Conservation (phyloP, 257 asterid species). For the Solanum bulbocastanum region DNA sequence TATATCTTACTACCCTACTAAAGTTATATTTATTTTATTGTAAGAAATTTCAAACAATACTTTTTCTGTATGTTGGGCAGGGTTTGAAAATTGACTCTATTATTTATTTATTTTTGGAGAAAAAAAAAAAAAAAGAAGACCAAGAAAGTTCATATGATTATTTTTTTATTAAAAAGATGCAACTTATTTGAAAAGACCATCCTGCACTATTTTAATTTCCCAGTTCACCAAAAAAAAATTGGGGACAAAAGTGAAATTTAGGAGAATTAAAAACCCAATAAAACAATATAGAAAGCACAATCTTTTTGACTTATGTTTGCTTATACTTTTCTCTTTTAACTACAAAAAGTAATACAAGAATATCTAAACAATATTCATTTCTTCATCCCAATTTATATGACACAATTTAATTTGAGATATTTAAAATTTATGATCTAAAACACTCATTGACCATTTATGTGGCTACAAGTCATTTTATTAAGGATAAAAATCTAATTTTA, state of each 20-base stretch:
- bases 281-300: neutral
- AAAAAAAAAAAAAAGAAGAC: neutral
- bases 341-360: neutral
- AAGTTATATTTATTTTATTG: neutral
- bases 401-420: too few species aligned
- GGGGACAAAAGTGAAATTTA: slow-evolving; percentile 10
- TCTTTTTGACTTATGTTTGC: neutral
- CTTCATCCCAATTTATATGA: too few species aligned
- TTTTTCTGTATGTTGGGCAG: neutral
- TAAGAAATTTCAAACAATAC: neutral
- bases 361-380: neutral
- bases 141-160: neutral
- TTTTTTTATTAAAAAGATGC: neutral
- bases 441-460: neutral
- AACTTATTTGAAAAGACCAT: neutral
- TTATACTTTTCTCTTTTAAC: neutral
- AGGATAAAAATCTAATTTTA: neutral
- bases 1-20: neutral
- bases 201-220: neutral
- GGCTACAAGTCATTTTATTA: neutral
- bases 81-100: neutral
- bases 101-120: neutral
- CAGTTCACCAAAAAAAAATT: neutral
- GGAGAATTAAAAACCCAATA: neutral
- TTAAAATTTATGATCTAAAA: neutral